A percentile compares a stretch with the other conserved stretches of the same genome.
Conservation (phyloP, 2,329 filamentous ascomycete genomes). For the Botrytis cinerea region DNA sequence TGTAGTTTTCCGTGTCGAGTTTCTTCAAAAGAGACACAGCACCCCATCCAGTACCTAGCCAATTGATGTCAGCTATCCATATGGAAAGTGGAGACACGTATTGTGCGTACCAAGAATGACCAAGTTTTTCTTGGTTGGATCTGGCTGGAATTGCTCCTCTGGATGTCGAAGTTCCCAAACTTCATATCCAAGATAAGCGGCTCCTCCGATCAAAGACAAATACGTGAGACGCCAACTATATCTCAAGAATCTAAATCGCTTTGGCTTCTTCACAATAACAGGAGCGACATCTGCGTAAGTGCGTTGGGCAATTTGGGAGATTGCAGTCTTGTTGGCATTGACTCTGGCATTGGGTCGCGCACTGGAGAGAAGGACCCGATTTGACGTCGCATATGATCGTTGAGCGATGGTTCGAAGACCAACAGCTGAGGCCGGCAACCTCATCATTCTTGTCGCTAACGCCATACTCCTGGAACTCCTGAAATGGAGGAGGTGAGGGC, state of each 20-base stretch:
- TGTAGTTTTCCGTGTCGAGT: slow-evolving; percentile 98
- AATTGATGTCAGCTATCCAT: slow-evolving; percentile 25
- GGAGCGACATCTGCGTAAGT: slow-evolving; percentile 47
- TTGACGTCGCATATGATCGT: slow-evolving; percentile 38
- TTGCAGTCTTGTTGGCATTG: slow-evolving; percentile 33
- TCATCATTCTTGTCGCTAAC: slow-evolving; percentile 40
- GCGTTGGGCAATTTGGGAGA: slow-evolving; percentile 48
- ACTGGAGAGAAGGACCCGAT: slow-evolving; percentile 33
- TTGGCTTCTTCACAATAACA: slow-evolving; percentile 50
- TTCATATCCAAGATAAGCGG: slow-evolving; percentile 74
- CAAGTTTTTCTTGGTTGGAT: slow-evolving; percentile 93
- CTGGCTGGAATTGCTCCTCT: slow-evolving; percentile 72
- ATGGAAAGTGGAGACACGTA: slow-evolving; percentile 5
- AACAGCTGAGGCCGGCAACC: slow-evolving; percentile 39
- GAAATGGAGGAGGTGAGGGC: background rate
- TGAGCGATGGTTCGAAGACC: slow-evolving; percentile 35
- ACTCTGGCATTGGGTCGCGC: slow-evolving; percentile 35
- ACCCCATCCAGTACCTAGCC: slow-evolving; percentile 88
- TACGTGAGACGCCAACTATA: slow-evolving; percentile 85
- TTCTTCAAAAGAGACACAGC: slow-evolving; percentile 97
- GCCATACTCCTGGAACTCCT: slow-evolving; percentile 37
- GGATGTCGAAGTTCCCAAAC: slow-evolving; percentile 85
- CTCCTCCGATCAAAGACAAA: slow-evolving; percentile 67
- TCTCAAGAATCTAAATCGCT: slow-evolving; percentile 68
- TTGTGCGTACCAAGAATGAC: slow-evolving; percentile 78